Evolutionary conservation across 495 filamentous ascomycete species (phyloP).

Genomic region (Annulohypoxylon nitens): DNA sequence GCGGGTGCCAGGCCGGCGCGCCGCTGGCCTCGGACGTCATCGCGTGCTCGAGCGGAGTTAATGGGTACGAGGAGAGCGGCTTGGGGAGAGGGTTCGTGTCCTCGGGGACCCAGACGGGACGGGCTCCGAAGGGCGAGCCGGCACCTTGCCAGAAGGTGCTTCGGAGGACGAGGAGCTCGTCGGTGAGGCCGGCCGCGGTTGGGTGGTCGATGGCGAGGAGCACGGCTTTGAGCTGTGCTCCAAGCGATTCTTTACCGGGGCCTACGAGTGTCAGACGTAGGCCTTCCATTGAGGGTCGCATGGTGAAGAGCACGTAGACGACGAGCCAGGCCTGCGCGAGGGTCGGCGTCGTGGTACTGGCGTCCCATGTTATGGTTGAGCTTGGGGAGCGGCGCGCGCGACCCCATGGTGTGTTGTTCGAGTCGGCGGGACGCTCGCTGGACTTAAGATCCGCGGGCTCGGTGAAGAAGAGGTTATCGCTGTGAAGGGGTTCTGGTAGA

Average conservation of each 20-base stretch:
- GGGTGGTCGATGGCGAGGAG: constrained; percentile 67
- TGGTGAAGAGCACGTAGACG: constrained; percentile 69
- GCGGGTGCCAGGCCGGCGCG: constrained; percentile 66
- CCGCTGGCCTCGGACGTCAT: constrained; percentile 59
- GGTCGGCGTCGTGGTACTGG: constrained; percentile 56
- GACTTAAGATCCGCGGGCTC: constrained; percentile 61
- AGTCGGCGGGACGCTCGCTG: constrained; percentile 59
- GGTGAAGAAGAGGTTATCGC: constrained; percentile 56
- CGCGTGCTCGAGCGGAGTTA: constrained; percentile 67
- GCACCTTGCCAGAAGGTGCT: constrained; percentile 78
- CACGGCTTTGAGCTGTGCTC: constrained; percentile 65
- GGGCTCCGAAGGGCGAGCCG: constrained; percentile 72
- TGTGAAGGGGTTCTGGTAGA: constrained; percentile 53
- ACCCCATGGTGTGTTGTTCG: constrained; percentile 63
- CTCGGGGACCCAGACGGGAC: constrained; percentile 68
- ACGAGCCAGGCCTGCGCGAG: constrained; percentile 73
- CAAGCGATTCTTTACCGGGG: constrained; percentile 55
- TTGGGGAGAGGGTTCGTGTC: constrained; percentile 52
- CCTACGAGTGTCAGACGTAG: constrained; percentile 65
- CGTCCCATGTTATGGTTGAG: constrained; percentile 54
- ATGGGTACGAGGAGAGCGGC: constrained; percentile 64
- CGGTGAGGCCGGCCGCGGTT: constrained; percentile 33
- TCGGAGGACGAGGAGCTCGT: constrained; percentile 61
- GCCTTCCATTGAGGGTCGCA: constrained; percentile 66
- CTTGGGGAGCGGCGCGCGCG: constrained; percentile 59